Evolutionary conservation across 306 rosid genomes (phyloP).

Genomic region (Corylus americana): DNA sequence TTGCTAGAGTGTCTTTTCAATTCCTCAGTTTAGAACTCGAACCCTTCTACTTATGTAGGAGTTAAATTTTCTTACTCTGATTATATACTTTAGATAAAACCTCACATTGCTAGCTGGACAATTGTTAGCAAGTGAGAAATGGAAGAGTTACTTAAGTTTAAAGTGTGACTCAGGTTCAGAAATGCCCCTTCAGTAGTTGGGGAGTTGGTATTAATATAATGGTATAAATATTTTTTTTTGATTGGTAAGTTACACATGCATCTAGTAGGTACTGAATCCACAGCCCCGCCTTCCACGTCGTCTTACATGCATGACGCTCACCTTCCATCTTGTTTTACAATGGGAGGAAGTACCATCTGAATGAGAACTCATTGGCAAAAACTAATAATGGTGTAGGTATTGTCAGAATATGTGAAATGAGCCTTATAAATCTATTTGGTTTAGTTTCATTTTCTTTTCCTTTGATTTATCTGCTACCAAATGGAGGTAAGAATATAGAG

Average conservation of each 20-base stretch:
- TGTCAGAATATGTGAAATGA: not conserved
- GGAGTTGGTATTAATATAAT: not conserved
- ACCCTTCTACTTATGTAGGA: not conserved
- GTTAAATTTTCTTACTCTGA: not conserved
- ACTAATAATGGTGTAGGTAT: not conserved
- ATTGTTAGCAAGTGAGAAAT: not conserved
- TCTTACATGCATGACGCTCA: not conserved
- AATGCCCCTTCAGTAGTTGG: not conserved
- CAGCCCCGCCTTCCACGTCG: not conserved
- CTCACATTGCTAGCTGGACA: not conserved
- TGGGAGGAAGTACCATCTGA: not conserved
- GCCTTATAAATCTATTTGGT: not conserved
- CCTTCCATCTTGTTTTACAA: not conserved
- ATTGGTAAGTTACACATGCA: not conserved
- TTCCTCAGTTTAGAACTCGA: not conserved
- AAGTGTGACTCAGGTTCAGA: not conserved
- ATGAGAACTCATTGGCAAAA: not conserved
- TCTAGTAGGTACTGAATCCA: not conserved
- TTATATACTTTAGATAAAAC: not conserved
- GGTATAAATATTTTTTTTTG: not conserved
- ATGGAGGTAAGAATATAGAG: not conserved
- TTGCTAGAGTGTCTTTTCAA: not conserved
- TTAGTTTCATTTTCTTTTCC: not conserved
- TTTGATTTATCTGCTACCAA: not conserved
- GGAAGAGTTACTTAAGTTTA: not conserved